Base-by-base conservation (phyloP, 2,329 filamentous ascomycete genomes). In the Grosmannia penicillata region DNA sequence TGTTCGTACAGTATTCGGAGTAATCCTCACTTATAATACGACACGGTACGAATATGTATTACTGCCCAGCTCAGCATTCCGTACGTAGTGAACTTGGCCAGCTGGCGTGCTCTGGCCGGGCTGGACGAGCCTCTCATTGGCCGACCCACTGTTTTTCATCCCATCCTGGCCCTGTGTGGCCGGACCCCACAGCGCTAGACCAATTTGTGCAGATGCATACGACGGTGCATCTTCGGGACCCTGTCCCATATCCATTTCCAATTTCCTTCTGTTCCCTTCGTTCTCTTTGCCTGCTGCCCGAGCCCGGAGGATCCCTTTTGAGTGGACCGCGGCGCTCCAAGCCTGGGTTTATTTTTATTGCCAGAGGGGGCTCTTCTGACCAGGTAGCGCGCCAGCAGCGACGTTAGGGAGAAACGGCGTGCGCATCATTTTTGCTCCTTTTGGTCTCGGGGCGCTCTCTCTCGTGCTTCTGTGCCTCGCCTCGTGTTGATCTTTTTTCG, bases 231-330 rank as follows among this genome's bases (percentile, higher is more conserved):
- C 18, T 31, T 28, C n/a, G n/a, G 28, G 33, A 10, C 32, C 40
- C n/a, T 34, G 21, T 37, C 28, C 29, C 40, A 34, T 19, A 40
- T 40, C 39, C 40, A 34, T 19, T 38, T 40, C 39, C 25, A 44
- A 40, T 44, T 44, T 40, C 42, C 42, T 33, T 44, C 39, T 22
- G 14, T 33, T 36, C 32, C 15, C 29, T 21, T 39, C 33, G 27
- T 21, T 21, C 26, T 35, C 8, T 3, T 19, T 26, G 28, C n/a
- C 10, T 36, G 15, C 33, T 30, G 32, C 33, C 17, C 37, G 18
- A 21, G 14, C 23, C 25, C 22, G 31, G 21, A 29, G 37, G 36
- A n/a, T 31, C 15, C 15, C 29, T 31, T 15, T 21, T 24, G 8
- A n/a, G 33, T 24, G 23, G 33, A 14, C 33, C 33, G 11, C 33